Evolutionary conservation across 2,329 filamentous ascomycete species (phyloP), one percentile per base, ranked within the genome.

Genomic region (Colletotrichum siamense): DNA sequence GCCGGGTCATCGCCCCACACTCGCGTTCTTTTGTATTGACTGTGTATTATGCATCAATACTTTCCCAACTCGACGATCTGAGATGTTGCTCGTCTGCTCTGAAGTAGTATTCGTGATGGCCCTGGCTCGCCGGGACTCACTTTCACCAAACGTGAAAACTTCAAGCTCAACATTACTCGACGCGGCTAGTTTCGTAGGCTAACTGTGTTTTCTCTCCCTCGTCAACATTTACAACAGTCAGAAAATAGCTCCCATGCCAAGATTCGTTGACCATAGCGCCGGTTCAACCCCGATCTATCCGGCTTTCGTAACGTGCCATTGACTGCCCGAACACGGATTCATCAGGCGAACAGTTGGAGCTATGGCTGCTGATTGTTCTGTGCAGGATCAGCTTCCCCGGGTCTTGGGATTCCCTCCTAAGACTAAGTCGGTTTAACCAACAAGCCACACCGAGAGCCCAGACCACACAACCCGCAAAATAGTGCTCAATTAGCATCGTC

Each of bases 61-160:
- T 5, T 52, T 5, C n/a, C 10, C n/a, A 8, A 13, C 0, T 18
- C 12, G n/a, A 13, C n/a, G 3, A 22, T 22, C 4, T 22, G 12
- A 52, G 1, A 52, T 0, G n/a, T 8, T 52, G 2, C 44, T 22
- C 44, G 2, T 49, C 44, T 49, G 44, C 44, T 22, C 44, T 49
- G n/a, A 49, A 22, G 4, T 13, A 7, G 10, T 22, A 52, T 0
- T 0, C 0, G 6, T 13, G 3, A 52, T 13, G n/a, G 0, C 4
- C 3, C 10, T 52, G 6, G 10, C n/a, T 52, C n/a, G n/a, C 6
- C n/a, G 0, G 12, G 44, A 5, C 44, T 8, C 0, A 13, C 10
- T 8, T 52, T 22, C 18, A 12, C 44, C n/a, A 8, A 22, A 49
- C 1, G 0, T 10, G 9, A 49, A 36, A 36, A 1, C n/a, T 18